These are phyloP conservation scores for Diophrys appendiculata DNA, from an alignment of 73 alveolate genomes.

Conservation along the genomic window DNA sequence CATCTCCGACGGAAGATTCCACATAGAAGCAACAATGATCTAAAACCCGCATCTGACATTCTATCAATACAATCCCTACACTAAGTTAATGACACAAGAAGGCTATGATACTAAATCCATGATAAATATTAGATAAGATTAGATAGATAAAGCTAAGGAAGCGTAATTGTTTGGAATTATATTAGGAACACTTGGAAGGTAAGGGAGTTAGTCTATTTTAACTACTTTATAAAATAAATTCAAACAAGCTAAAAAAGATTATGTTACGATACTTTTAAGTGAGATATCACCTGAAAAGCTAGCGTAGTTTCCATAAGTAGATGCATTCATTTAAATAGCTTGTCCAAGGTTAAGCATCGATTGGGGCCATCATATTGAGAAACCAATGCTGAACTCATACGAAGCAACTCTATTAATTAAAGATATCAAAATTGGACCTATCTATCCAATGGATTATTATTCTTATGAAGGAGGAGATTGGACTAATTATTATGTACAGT, in stretches of 20 bases:
- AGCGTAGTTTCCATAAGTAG: conserved; percentile 72
- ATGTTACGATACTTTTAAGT: conserved; percentile 78
- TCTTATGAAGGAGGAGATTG: conserved; percentile 94
- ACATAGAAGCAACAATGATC: conserved; percentile 99
- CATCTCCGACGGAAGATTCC: conserved; percentile 99
- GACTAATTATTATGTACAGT: conserved; percentile 85
- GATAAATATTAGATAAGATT: conserved; percentile 83
- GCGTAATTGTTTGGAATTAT: conserved; percentile 82
- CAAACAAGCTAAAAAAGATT: conserved; percentile 69
- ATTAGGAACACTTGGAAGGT: conserved; percentile 99
- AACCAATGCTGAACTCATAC: conserved; percentile 97
- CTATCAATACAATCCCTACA: conserved; percentile 92
- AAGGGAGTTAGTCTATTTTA: conserved; percentile 94
- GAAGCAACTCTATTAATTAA: conserved; percentile 87
- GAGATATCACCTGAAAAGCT: conserved; percentile 92
- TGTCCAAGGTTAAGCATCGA: conserved; percentile 95
- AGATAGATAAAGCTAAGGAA: conserved; percentile 80
- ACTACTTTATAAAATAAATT: conserved; percentile 80
- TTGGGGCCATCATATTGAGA: conserved; percentile 94
- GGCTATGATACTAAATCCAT: conserved; percentile 84
- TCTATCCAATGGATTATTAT: conserved; percentile 97
- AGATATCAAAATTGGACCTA: conserved; percentile 68
- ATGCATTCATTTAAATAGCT: conserved; percentile 94
- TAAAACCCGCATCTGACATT: conserved; percentile 88
- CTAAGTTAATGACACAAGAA: conserved; percentile 84